Percentiles rank a stretch among this genome's conserved stretches.
Evolutionary conservation across 163 green algal genomes (phyloP).

Genomic region (Volvox carteri): DNA sequence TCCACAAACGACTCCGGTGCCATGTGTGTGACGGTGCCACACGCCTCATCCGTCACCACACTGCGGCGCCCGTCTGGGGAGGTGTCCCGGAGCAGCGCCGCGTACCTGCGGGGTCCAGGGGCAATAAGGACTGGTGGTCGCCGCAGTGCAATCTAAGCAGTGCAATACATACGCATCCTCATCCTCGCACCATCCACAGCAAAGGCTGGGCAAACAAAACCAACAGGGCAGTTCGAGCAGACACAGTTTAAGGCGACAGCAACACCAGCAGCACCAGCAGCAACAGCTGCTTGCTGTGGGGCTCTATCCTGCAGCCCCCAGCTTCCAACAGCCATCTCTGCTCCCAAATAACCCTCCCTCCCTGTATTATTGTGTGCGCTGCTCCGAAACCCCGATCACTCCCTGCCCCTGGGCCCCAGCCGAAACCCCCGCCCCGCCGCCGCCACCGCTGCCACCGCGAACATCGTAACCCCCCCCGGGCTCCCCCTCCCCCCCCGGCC

Average conservation of each 20-base stretch:
- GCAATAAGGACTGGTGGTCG: too few species aligned
- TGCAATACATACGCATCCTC: too few species aligned
- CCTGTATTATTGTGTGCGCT: too few species aligned
- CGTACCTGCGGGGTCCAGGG: constrained; percentile 4
- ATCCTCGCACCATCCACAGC: too few species aligned
- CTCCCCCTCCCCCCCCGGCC: not conserved
- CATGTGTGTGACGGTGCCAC: constrained; percentile 54
- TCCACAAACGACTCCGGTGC: constrained; percentile 48
- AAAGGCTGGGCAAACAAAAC: too few species aligned
- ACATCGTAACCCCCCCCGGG: not conserved
- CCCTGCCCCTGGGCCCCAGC: too few species aligned
- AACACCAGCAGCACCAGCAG: not conserved
- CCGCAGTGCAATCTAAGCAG: too few species aligned
- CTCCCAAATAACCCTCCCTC: too few species aligned
- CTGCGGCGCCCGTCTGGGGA: constrained; percentile 39
- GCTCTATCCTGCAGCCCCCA: too few species aligned
- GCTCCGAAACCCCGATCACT: too few species aligned
- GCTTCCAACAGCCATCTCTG: too few species aligned
- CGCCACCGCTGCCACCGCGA: not conserved
- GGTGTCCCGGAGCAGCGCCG: constrained; percentile 40
- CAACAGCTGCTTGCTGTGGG: not conserved
- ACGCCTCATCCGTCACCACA: constrained; percentile 55
- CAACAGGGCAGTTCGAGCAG: not conserved
- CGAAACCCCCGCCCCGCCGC: too few species aligned
- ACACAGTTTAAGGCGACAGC: not conserved